Evolutionary conservation across 1,284 basidiomycete genomes (phyloP).

Genomic region (Microbotryum lychnidis-dioicae): DNA sequence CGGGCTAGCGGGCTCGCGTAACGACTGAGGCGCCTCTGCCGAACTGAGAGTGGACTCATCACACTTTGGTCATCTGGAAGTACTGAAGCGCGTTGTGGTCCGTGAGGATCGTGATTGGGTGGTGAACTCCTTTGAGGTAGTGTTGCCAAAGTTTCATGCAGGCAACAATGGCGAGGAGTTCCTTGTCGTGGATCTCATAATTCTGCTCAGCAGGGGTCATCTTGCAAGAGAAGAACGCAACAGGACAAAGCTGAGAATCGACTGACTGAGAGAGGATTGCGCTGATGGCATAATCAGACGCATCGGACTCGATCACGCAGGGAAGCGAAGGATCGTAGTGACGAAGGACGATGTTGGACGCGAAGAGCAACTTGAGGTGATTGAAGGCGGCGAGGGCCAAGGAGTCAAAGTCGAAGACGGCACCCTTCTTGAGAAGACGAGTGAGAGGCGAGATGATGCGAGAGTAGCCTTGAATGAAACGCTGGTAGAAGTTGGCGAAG

Average conservation of each 20-base stretch:
- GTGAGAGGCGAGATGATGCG: too few relatives aligned
- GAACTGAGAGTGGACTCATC: too few relatives aligned
- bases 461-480: too few relatives aligned
- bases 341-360: conserved; percentile 39
- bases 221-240: conserved; percentile 31
- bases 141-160: conserved; percentile 39
- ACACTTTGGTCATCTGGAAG: conserved; percentile 40
- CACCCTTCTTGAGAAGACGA: too few relatives aligned
- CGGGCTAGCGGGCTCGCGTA: too few relatives aligned
- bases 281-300: conserved; percentile 33
- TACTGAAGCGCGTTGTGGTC: conserved; percentile 48
- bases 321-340: conserved; percentile 40
- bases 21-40: too few relatives aligned
- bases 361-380: conserved; percentile 39
- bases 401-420: too few relatives aligned
- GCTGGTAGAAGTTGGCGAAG: too few relatives aligned
- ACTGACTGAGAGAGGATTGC: conserved; percentile 1
- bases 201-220: conserved; percentile 42
- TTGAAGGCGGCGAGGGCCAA: too few relatives aligned
- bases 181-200: conserved; percentile 48
- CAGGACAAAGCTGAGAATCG: conserved; percentile 29
- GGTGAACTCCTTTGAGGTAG: conserved; percentile 29
- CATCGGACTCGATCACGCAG: conserved; percentile 37
- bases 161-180: conserved; percentile 40
- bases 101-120: conserved; percentile 38